phyloP scores from a whole-genome alignment of 1,284 basidiomycete genomes.

The Puccinia coronata region DNA sequence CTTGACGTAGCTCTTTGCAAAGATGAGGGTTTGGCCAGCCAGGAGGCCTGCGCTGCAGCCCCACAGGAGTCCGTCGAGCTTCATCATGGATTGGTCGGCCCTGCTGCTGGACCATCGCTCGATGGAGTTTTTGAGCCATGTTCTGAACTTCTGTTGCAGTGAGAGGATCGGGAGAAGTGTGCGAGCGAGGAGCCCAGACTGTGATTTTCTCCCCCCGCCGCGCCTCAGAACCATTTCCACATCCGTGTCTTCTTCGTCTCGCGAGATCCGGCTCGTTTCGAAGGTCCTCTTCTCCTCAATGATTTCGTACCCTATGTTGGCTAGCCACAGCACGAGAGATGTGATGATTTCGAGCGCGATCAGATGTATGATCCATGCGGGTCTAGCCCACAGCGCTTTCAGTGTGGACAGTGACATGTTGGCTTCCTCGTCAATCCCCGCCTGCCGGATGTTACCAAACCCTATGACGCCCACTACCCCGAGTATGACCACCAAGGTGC shows the following conservation, averaged over 20 bases:
- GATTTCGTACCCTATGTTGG: slow-evolving; percentile 52
- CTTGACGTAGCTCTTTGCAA: slow-evolving; percentile 71
- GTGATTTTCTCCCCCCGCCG: slow-evolving; percentile 50
- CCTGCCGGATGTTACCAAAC: slow-evolving; percentile 69
- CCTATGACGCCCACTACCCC: slow-evolving; percentile 80
- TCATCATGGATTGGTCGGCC: slow-evolving; percentile 77
- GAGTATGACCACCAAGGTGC: slow-evolving; percentile 74
- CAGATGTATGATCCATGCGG: slow-evolving; percentile 85
- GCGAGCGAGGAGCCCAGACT: neutral
- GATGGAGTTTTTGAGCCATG: slow-evolving; percentile 66
- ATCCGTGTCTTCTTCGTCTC: slow-evolving; percentile 42
- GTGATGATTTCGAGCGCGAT: slow-evolving; percentile 73
- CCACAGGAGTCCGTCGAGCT: slow-evolving; percentile 89
- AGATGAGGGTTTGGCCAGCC: slow-evolving; percentile 82
- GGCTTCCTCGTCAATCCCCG: slow-evolving; percentile 53
- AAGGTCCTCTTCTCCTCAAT: slow-evolving; percentile 51
- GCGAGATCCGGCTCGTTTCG: slow-evolving; percentile 60
- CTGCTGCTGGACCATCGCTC: slow-evolving; percentile 75
- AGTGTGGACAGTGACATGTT: slow-evolving; percentile 62
- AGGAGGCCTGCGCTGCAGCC: slow-evolving; percentile 83
- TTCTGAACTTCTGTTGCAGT: slow-evolving; percentile 59
- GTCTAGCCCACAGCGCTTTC: slow-evolving; percentile 75
- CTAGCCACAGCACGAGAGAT: slow-evolving; percentile 56
- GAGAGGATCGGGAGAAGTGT: slow-evolving; percentile 8
- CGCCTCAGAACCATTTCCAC: slow-evolving; percentile 51